Evolutionary conservation across 345 rosid species (phyloP).

Genomic region (Microthlaspi erraticum): DNA sequence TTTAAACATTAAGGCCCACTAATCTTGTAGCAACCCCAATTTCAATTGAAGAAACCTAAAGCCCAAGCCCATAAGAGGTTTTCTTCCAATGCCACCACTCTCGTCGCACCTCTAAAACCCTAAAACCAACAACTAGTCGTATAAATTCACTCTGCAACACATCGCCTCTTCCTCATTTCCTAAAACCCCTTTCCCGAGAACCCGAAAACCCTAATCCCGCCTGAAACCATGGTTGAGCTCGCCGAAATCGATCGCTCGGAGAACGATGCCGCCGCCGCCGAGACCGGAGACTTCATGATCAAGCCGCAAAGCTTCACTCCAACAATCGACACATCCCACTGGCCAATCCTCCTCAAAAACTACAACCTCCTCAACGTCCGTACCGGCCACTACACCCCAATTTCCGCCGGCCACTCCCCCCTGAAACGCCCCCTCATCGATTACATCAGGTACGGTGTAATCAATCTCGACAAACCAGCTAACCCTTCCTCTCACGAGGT

Average conservation of each 20-base stretch:
- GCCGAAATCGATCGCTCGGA: constrained; percentile 64
- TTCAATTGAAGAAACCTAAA: neutral
- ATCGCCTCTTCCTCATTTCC: neutral
- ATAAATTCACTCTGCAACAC: constrained; percentile 12
- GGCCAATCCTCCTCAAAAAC: constrained; percentile 96
- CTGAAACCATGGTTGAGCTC: constrained; percentile 57
- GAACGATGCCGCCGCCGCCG: constrained; percentile 39
- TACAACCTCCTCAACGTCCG: constrained; percentile 91
- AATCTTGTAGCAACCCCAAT: neutral
- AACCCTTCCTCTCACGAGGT: constrained; percentile 98
- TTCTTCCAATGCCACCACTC: neutral
- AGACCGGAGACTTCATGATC: constrained; percentile 65
- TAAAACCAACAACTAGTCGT: constrained; percentile 5
- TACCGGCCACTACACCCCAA: constrained; percentile 96
- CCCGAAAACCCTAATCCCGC: constrained; percentile 10
- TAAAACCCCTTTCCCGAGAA: neutral
- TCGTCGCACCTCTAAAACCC: constrained; percentile 35
- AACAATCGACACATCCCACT: constrained; percentile 76
- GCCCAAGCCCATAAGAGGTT: neutral
- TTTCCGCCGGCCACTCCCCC: constrained; percentile 83
- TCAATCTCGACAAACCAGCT: constrained; percentile 93
- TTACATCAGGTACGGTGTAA: constrained; percentile 80
- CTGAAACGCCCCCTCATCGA: constrained; percentile 86
- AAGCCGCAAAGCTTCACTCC: constrained; percentile 86
- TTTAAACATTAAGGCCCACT: no score